A percentile compares a stretch with the other conserved stretches of the same genome.
Conservation (phyloP, 768 basidiomycete species). For the Lentinula boryana region DNA sequence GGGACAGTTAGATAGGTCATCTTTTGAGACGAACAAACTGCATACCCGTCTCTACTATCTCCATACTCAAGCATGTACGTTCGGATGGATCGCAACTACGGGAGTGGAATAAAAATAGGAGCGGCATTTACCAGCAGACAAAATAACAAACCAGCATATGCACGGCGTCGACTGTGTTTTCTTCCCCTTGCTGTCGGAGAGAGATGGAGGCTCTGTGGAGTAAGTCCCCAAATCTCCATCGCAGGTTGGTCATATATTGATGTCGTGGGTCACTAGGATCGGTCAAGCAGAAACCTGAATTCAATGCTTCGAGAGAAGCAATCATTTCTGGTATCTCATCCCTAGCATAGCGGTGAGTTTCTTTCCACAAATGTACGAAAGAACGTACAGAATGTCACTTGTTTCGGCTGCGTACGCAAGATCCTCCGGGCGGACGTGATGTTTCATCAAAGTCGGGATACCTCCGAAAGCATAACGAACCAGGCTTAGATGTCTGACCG, state of each 20-base stretch:
- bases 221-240: constrained; percentile 59
- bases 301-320: constrained; percentile 51
- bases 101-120: neutral
- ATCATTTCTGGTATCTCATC: constrained; percentile 78
- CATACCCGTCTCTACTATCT: constrained; percentile 53
- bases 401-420: constrained; percentile 35
- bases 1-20: neutral
- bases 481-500: constrained; percentile 58
- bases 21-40: neutral
- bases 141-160: constrained; percentile 52
- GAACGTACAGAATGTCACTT: constrained; percentile 63
- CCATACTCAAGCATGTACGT: constrained; percentile 74
- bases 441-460: constrained; percentile 59
- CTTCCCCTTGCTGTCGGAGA: constrained; percentile 67
- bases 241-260: constrained; percentile 50
- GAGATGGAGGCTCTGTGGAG: constrained; percentile 66
- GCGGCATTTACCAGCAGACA: neutral
- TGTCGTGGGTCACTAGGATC: constrained; percentile 62
- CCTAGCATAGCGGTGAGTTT: constrained; percentile 25
- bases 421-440: constrained; percentile 46
- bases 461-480: constrained; percentile 74
- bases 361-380: neutral
- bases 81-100: constrained; percentile 41
- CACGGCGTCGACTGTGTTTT: constrained; percentile 78
- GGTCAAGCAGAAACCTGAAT: constrained; percentile 61